These are phyloP conservation scores for Hydrangea macrophylla DNA, from an alignment of 148 eudicot species.

Conservation along the genomic window DNA sequence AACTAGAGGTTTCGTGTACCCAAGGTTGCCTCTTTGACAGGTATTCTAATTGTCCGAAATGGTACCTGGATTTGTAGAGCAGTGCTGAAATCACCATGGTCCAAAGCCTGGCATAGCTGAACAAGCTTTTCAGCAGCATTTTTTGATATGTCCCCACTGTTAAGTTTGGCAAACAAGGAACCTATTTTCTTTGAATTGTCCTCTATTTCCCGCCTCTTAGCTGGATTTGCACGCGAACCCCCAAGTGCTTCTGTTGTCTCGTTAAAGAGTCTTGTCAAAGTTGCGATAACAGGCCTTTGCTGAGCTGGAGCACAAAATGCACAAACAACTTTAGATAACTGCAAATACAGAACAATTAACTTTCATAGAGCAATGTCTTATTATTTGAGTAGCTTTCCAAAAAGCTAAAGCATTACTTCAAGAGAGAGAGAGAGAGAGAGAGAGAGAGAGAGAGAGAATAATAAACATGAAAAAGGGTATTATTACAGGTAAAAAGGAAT, in stretches of 20 bases:
- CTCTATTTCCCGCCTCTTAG: slow-evolving; percentile 83
- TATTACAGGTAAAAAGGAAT: no score
- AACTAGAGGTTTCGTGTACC: not conserved
- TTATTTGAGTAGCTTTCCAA: no score
- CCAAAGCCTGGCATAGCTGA: slow-evolving; percentile 82
- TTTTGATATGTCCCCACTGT: slow-evolving; percentile 82
- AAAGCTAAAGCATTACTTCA: no score
- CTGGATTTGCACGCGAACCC: slow-evolving; percentile 72
- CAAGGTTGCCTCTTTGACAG: not conserved
- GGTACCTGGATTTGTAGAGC: slow-evolving; percentile 92
- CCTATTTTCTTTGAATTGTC: slow-evolving; percentile 91
- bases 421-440: no score
- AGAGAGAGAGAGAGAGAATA: no score
- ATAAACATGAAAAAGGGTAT: no score
- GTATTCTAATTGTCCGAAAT: not conserved
- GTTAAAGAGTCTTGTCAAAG: slow-evolving; percentile 78
- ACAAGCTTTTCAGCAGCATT: slow-evolving; percentile 90
- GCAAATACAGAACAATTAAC: no score
- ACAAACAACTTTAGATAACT: not conserved
- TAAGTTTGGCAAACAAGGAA: slow-evolving; percentile 72
- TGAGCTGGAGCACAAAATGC: slow-evolving; percentile 51
- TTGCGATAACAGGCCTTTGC: slow-evolving; percentile 76
- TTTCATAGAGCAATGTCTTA: no score
- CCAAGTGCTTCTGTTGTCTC: slow-evolving; percentile 89
- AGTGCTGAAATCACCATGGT: slow-evolving; percentile 66